Percentiles rank a stretch among this genome's conserved stretches.
Conservation (phyloP, 176 grass and related monocot genomes). For the Phragmites australis region DNA sequence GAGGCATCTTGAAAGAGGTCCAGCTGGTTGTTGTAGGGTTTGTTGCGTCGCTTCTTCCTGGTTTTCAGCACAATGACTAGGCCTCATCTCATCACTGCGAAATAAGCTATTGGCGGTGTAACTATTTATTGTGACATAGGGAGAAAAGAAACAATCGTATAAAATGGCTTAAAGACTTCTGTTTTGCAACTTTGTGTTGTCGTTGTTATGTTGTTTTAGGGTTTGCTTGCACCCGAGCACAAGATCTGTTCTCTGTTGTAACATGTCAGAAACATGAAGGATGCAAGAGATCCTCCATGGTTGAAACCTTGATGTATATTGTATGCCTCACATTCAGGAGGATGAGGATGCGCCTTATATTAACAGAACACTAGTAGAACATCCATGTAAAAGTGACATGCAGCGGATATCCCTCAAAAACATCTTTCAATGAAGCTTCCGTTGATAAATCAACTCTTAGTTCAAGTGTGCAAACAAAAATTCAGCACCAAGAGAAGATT, state of each 20-base stretch:
- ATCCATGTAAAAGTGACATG: background rate
- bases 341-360: background rate
- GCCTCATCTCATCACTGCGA: background rate
- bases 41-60: constrained; percentile 86
- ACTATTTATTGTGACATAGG: constrained; percentile 38
- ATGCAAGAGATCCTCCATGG: background rate
- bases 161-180: constrained; percentile 8
- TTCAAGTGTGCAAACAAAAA: background rate
- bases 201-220: constrained; percentile 9
- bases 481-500: background rate
- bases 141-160: constrained; percentile 8
- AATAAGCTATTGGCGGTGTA: constrained; percentile 27
- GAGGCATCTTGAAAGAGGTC: constrained; percentile 77
- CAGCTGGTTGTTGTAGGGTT: constrained; percentile 85
- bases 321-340: background rate
- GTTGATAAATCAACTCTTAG: background rate
- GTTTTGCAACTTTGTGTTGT: background rate
- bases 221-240: background rate
- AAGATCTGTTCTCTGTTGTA: background rate
- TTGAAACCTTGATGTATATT: background rate
- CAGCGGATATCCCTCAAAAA: too few relatives aligned
- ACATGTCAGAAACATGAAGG: background rate
- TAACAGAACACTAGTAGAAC: background rate
- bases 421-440: background rate
- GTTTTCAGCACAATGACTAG: constrained; percentile 84